Percentiles rank a stretch among this genome's conserved stretches.
Evolutionary conservation across 2,329 filamentous ascomycete genomes (phyloP).

Genomic region (Ophiocordyceps camponoti-leonardi): DNA sequence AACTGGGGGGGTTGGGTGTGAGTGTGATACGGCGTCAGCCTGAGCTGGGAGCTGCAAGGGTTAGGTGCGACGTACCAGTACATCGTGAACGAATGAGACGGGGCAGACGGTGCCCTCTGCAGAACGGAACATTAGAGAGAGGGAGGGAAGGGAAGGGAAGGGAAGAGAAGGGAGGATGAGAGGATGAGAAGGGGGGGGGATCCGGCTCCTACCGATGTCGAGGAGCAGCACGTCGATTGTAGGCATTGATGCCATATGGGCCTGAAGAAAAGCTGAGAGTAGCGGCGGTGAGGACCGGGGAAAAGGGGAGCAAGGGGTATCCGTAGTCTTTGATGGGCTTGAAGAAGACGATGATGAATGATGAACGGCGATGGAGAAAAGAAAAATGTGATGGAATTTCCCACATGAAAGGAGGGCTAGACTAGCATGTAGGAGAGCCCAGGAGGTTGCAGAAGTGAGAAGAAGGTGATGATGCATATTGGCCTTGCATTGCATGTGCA

Average conservation of each 20-base stretch:
- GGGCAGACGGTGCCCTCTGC: conserved; percentile 68
- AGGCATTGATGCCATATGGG: conserved; percentile 6
- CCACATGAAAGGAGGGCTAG: neutral
- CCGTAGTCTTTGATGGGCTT: no score
- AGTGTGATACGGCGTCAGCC: conserved; percentile 3
- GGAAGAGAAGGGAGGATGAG: neutral
- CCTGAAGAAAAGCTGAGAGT: neutral
- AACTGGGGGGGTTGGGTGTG: conserved; percentile 47
- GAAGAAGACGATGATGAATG: no score
- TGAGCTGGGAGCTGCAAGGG: neutral
- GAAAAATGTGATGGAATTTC: neutral
- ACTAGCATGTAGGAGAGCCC: no score
- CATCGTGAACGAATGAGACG: conserved; percentile 71
- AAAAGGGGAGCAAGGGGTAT: neutral
- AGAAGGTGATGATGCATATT: no score
- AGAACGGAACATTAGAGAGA: neutral
- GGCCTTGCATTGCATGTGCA: no score
- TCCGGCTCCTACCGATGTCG: conserved; percentile 16
- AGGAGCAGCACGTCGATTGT: conserved; percentile 14
- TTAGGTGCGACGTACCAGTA: conserved; percentile 45
- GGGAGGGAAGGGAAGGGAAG: neutral
- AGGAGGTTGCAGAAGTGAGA: no score
- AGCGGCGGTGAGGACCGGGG: neutral
- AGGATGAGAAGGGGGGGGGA: neutral
- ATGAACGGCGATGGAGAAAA: no score